Evolutionary conservation across 1,284 basidiomycete species (phyloP), one percentile per base, ranked within the genome.

Genomic region (Dichomitus squalens): DNA sequence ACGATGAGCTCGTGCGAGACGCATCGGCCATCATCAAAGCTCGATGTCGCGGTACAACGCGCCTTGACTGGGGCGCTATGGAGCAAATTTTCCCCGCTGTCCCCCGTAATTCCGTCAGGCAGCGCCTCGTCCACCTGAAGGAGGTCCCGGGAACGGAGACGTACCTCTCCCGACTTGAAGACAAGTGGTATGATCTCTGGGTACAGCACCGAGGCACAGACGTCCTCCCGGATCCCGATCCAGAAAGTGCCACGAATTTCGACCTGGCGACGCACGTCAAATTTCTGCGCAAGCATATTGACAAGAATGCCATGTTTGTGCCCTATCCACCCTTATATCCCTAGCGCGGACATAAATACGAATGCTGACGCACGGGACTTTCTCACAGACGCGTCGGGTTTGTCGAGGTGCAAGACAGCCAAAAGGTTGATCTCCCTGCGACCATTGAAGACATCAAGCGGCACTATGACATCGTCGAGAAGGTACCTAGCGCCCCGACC

Each of bases 1-100:
- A 88, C 60, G 93, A 96, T 61, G 95, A 96, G 60, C 80, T 95
- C 29, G 85, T 89, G 38, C 83, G 90, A 52, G 95, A 98, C 68
- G 88, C 88, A 1, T 88, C 85, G 41, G 90, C 85, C 1, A 88
- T 98, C 62, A 85, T 97, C 53, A 84, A 84, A 60, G 90, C 90
- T 16, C 86, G 95, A 23, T 92, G 89, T 69, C 79, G 86, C 49
- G 68, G 75, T 54, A 69, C 79, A 29, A 72, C 77, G 21, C 82
- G 87, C 55, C 76, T 90, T 39, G 88, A 91, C 63, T 88, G 87
- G 81, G 79, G 78, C 11, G 87, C 87, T 20, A 79, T 90, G 56
- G 85, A 86, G 66, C 88, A 93, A 70, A 81, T 95, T 16, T 95
- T 95, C 70, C 88, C 88, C 1, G 81, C 83, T 8, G 80, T 90